Evolutionary conservation across 768 basidiomycete species (phyloP).

Genomic region (Xerocomus spinulosus): DNA sequence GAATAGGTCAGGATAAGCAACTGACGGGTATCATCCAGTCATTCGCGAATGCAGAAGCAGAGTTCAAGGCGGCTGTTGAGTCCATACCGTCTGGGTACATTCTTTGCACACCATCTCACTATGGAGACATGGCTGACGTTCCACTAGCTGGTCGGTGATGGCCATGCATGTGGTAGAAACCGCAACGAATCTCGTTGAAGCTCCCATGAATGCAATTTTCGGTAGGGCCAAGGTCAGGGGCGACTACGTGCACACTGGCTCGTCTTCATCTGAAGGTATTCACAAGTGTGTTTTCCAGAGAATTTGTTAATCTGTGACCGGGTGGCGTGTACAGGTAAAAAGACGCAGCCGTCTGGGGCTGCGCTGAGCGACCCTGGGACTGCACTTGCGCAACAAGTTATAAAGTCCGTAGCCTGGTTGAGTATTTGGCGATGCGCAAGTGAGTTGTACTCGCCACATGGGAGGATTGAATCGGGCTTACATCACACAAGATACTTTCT

Average conservation of each 20-base stretch:
- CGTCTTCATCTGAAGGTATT: not conserved
- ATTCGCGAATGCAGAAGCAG: slow-evolving; percentile 10
- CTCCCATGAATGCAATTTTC: slow-evolving; percentile 10
- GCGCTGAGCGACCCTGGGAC: slow-evolving; percentile 11
- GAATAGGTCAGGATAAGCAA: not conserved
- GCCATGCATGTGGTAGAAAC: slow-evolving; percentile 15
- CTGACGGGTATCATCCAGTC: slow-evolving; percentile 4
- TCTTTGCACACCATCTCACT: not conserved
- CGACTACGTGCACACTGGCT: slow-evolving; percentile 10
- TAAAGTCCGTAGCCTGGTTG: slow-evolving; percentile 86
- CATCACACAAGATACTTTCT: slow-evolving; percentile 71
- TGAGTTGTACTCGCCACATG: slow-evolving; percentile 33
- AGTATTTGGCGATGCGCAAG: slow-evolving; percentile 91
- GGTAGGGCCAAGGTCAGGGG: slow-evolving; percentile 10
- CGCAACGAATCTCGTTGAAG: slow-evolving; percentile 10
- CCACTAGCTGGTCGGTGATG: slow-evolving; percentile 9
- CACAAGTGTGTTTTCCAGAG: not conserved
- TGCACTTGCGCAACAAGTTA: slow-evolving; percentile 31
- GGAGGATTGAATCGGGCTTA: slow-evolving; percentile 4
- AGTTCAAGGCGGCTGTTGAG: slow-evolving; percentile 17
- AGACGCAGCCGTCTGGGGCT: slow-evolving; percentile 8
- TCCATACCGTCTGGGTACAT: slow-evolving; percentile 12
- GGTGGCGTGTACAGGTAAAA: not conserved
- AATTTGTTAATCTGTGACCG: not conserved
- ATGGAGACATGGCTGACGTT: not conserved